Evolutionary conservation across 306 rosid species (phyloP), one percentile per base, ranked within the genome.

Genomic region (Dryas octopetala): DNA sequence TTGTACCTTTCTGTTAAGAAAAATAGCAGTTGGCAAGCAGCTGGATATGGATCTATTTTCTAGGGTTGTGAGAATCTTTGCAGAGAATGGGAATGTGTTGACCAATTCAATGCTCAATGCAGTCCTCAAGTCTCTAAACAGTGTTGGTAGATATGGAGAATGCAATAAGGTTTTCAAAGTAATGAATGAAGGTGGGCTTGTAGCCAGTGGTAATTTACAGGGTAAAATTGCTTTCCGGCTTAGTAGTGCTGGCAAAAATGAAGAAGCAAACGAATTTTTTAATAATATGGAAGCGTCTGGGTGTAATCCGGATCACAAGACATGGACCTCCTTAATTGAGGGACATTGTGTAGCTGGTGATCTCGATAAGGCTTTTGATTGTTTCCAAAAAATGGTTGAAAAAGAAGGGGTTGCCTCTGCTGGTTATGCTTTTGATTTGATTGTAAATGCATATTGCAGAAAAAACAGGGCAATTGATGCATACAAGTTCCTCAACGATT

Each of bases 141-240:
- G 87, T 75, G 89, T 88, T 66, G 91, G 91, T 81, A 84, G 89
- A 85, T 43, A 61, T 60, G 67, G 79, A 17, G 87, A 86, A 71
- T 86, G 73, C 82, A 78, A 80, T 71, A 84, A 69, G 83, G 86
- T 90, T 89, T 81, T 90, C 86, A 89, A 92, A 71, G 88, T 80
- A 65, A 71, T 92, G 90, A 83, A 85, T 77, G 92, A 74, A 68
- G 75, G 52, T 74, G 97, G 96, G 49, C 82, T 85, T 79, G 90
- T 77, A 38, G 82, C 84, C 41, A 73, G 82, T 64, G 79, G 70
- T 75, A 62, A 68, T 46, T 11, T 90, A 70, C 83, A 48, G 76
- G 53, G 83, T 43, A 85, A 74, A 82, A 79, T 90, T 59, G 92
- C 94, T 10, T 88, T 73, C 74, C 76, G 11, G 49, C 88, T 89